A percentile compares a stretch with the other conserved stretches of the same genome.
Evolutionary conservation across 2,329 filamentous ascomycete species (phyloP).

Genomic region (Venturia asperata): DNA sequence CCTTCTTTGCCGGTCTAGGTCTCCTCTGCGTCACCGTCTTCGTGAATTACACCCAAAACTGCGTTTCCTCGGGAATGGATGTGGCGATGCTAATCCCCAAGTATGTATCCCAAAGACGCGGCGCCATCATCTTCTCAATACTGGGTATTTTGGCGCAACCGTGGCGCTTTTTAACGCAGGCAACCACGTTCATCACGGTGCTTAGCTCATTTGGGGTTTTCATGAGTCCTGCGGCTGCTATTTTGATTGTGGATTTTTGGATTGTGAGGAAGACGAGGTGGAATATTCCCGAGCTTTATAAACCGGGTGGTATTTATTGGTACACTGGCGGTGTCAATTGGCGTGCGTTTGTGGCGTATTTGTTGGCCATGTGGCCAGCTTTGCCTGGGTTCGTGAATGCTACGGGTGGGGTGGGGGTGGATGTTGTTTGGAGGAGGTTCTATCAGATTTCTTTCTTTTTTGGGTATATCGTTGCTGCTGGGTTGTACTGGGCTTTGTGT

Average conservation of each 20-base stretch:
- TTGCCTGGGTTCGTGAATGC: conserved; percentile 20
- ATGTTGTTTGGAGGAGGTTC: conserved; percentile 20
- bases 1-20: conserved; percentile 28
- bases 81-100: conserved; percentile 25
- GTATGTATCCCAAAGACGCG: conserved; percentile 22
- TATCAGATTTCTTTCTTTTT: conserved; percentile 23
- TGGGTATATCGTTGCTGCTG: conserved; percentile 20
- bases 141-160: conserved; percentile 24
- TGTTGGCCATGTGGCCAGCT: conserved; percentile 24
- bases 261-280: conserved; percentile 24
- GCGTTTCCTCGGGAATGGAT: conserved; percentile 27
- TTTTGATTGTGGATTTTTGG: conserved; percentile 27
- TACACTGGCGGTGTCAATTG: conserved; percentile 25
- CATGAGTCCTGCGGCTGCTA: conserved; percentile 24
- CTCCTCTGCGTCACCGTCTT: conserved; percentile 25
- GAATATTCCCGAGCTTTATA: conserved; percentile 27
- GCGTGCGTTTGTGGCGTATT: conserved; percentile 25
- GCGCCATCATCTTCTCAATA: conserved; percentile 25
- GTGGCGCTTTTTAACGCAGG: conserved; percentile 25
- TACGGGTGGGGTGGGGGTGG: conserved; percentile 8
- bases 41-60: conserved; percentile 26
- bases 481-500: conserved; percentile 21
- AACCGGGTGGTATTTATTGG: conserved; percentile 25
- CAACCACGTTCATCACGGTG: conserved; percentile 26
- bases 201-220: conserved; percentile 28